Evolutionary conservation across 169 alveolate genomes (phyloP).

Genomic region (Eimeria sp.): DNA sequence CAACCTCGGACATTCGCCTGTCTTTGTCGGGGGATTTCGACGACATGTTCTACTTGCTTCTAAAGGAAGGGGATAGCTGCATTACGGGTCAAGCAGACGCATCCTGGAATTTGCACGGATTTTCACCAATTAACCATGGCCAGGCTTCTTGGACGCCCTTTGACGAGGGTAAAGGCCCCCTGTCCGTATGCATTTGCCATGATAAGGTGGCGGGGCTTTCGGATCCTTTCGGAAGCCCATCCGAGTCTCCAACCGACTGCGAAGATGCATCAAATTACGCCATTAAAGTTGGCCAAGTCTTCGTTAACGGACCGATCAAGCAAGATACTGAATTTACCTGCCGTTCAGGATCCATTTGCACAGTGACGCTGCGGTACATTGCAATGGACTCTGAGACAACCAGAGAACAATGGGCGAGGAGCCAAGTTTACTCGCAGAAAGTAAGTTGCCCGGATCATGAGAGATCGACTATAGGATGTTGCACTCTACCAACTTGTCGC

Average conservation of each 20-base stretch:
- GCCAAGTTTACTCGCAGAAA: conserved; percentile 42
- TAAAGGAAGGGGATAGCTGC: conserved; percentile 35
- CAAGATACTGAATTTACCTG: neutral
- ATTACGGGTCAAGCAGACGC: neutral
- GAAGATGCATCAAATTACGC: conserved; percentile 28
- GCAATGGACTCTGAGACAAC: conserved; percentile 44
- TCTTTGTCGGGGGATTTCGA: conserved; percentile 42
- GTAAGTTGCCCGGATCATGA: neutral
- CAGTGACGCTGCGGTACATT: neutral
- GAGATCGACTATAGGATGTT: neutral
- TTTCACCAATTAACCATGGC: conserved; percentile 28
- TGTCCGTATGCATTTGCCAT: conserved; percentile 65
- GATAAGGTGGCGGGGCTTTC: conserved; percentile 47
- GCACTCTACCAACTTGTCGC: neutral
- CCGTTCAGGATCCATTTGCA: conserved; percentile 48
- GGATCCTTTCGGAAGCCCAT: conserved; percentile 21
- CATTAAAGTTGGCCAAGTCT: conserved; percentile 50
- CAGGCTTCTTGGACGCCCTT: conserved; percentile 54
- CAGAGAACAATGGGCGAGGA: conserved; percentile 45
- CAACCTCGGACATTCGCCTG: conserved; percentile 21
- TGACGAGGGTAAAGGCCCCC: conserved; percentile 11
- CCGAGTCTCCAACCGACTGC: neutral
- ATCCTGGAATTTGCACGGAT: conserved; percentile 48
- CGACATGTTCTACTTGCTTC: conserved; percentile 35
- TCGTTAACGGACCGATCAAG: conserved; percentile 51